Percentiles rank a stretch among this genome's conserved stretches.
Conservation (phyloP, 768 basidiomycete genomes). For the Suillus placidus region DNA sequence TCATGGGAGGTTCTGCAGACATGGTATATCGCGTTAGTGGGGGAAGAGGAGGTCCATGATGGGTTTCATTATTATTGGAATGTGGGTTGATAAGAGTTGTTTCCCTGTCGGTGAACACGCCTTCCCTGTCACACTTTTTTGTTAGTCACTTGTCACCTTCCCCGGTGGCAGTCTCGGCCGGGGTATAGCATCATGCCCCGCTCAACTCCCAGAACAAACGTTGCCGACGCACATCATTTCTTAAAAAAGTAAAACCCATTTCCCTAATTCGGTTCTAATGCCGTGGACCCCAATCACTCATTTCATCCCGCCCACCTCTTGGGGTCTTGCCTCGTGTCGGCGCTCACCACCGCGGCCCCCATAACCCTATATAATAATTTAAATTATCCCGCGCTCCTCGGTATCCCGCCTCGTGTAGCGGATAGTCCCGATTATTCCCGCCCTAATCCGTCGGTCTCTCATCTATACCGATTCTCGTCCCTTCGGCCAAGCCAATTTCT, state of each 20-base stretch:
- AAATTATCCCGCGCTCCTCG: slow-evolving; percentile 3
- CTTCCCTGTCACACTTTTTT: slow-evolving; percentile 8
- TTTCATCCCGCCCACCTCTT: slow-evolving; percentile 7
- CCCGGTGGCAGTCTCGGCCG: slow-evolving; percentile 10
- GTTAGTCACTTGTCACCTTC: slow-evolving; percentile 8
- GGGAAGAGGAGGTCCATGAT: slow-evolving; percentile 7
- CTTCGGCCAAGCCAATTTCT: neutral
- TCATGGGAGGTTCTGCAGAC: slow-evolving; percentile 23
- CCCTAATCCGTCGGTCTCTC: slow-evolving; percentile 4
- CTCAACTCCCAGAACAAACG: slow-evolving; percentile 22
- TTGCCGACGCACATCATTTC: slow-evolving; percentile 31
- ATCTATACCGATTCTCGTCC: neutral
- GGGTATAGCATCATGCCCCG: slow-evolving; percentile 10
- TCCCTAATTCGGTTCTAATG: slow-evolving; percentile 19
- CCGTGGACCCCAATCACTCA: slow-evolving; percentile 26
- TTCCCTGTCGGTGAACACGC: slow-evolving; percentile 8
- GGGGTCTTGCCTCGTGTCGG: slow-evolving; percentile 37
- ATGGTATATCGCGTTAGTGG: slow-evolving; percentile 15
- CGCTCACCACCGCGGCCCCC: slow-evolving; percentile 20
- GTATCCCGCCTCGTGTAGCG: slow-evolving; percentile 10
- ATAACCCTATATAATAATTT: neutral
- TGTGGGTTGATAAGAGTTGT: slow-evolving; percentile 9
- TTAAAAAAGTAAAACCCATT: slow-evolving; percentile 17
- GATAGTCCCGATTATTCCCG: slow-evolving; percentile 7
- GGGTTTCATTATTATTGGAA: slow-evolving; percentile 9